Evolutionary conservation across 305 asterid genomes (phyloP), one percentile per base, ranked within the genome.

Genomic region (Petunia hybrid): DNA sequence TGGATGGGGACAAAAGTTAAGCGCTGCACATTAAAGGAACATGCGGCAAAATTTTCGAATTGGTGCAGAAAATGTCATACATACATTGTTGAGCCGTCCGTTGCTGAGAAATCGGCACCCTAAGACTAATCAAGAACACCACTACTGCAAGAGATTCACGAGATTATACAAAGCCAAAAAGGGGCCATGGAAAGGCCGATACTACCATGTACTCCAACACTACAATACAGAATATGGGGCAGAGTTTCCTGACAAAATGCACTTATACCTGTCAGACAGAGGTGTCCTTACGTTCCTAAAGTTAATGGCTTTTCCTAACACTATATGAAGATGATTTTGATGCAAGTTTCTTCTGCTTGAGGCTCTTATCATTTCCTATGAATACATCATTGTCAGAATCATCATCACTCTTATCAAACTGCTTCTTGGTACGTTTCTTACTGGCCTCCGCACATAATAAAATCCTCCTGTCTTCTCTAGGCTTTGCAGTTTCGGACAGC

Each of bases 381-480:
- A n/a, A 76, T 3, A 48, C 56, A 62, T 83, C 92, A 56, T 88
- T 87, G 22, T 89, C 95, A 65, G 89, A 85, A 70, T 91, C 98
- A 65, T 87, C 79, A 12, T 88, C 97, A 59, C 92, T 89, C 56
- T 89, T 90, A 53, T 86, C 91, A 8, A 84, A 91, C 57, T 73
- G 84, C 87, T 90, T 90, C 81, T 80, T 83, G 51, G 84, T 91
- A 39, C 81, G 78, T 45, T 84, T 82, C 40, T 91, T 93, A 78
- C 84, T 90, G 43, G 80, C 87, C 82, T 84, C 85, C 69, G 97
- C 97, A 14, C 98, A 94, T 12, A 90, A 57, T 59, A 92, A 77
- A 57, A 94, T 89, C 87, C 88, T 87, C 63, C 77, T 88, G 81
- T 89, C 90, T 39, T 86, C 89, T 68, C 63, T 84, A 60, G 67